Evolutionary conservation across 371 early-diverging fungal genomes (phyloP).

Genomic region (Mortierella sp.): DNA sequence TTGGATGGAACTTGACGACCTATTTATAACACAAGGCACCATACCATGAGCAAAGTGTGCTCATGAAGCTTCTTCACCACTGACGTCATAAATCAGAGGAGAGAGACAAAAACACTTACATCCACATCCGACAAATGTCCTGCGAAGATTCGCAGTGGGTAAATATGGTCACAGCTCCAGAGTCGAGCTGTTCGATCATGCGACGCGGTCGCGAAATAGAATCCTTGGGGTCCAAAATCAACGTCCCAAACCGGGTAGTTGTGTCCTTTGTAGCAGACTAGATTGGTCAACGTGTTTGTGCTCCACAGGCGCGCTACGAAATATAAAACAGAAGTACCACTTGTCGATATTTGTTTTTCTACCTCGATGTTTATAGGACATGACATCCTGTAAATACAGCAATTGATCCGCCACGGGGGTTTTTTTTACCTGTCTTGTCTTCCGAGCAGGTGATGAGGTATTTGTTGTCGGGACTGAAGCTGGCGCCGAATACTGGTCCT

Average conservation of each 20-base stretch:
- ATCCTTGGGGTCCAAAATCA: conserved; percentile 89
- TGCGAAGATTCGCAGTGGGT: conserved; percentile 97
- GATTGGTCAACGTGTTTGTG: conserved; percentile 86
- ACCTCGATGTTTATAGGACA: no score
- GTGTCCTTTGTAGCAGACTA: conserved; percentile 97
- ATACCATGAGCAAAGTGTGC: background rate
- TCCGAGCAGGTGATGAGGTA: conserved; percentile 95
- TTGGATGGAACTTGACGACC: conserved; percentile 98
- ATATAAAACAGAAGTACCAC: no score
- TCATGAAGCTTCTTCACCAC: background rate
- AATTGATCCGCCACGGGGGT: no score
- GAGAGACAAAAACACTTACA: conserved; percentile 59
- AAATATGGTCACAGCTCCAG: conserved; percentile 96
- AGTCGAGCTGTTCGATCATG: conserved; percentile 97
- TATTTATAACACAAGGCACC: conserved; percentile 18
- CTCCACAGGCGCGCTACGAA: conserved; percentile 94
- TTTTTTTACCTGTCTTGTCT: conserved; percentile 88
- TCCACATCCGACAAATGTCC: conserved; percentile 99
- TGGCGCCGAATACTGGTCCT: conserved; percentile 95
- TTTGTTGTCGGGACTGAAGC: conserved; percentile 90
- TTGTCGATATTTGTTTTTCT: no score
- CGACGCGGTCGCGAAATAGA: conserved; percentile 98
- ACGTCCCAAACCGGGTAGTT: conserved; percentile 99
- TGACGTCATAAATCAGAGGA: background rate
- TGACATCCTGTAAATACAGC: background rate